A percentile compares a stretch with the other conserved stretches of the same genome.
These are phyloP conservation scores for Suillus decipiens DNA, from an alignment of 768 basidiomycete species.

Conservation along the genomic window DNA sequence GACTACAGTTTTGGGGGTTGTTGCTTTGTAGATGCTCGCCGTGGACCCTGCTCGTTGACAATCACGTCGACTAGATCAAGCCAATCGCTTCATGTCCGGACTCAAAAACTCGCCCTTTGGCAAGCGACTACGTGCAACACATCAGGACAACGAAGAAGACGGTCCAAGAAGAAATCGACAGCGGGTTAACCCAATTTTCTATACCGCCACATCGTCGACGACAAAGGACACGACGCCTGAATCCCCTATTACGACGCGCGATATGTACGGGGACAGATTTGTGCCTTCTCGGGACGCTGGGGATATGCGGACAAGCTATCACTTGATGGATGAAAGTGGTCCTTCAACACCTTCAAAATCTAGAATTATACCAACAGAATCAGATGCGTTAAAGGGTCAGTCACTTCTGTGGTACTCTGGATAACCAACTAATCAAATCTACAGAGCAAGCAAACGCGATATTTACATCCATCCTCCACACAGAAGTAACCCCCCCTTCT, in stretches of 20 bases:
- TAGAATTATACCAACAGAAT: conserved; percentile 66
- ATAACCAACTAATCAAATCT: neutral
- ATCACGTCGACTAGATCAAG: neutral
- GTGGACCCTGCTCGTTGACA: neutral
- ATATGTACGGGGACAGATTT: conserved; percentile 57
- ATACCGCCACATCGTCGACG: conserved; percentile 39
- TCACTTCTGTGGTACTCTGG: conserved; percentile 1
- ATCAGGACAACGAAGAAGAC: conserved; percentile 58
- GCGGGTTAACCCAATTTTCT: conserved; percentile 57
- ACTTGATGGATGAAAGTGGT: conserved; percentile 56
- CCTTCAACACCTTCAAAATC: conserved; percentile 62
- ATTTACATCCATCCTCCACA: conserved; percentile 75
- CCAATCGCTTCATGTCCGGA: conserved; percentile 53
- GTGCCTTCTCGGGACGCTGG: conserved; percentile 60
- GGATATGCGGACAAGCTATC: conserved; percentile 63
- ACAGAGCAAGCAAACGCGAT: conserved; percentile 84
- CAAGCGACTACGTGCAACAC: conserved; percentile 75
- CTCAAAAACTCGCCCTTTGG: conserved; percentile 86
- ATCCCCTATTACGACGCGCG: conserved; percentile 38
- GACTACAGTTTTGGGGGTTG: conserved; percentile 3
- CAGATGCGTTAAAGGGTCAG: conserved; percentile 75
- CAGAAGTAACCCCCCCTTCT: conserved; percentile 74
- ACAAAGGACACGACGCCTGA: conserved; percentile 57
- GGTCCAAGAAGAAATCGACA: conserved; percentile 54
- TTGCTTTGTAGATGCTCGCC: neutral